These are phyloP conservation scores for Echium plantagineum DNA, from an alignment of 257 asterid species.

Conservation along the genomic window DNA sequence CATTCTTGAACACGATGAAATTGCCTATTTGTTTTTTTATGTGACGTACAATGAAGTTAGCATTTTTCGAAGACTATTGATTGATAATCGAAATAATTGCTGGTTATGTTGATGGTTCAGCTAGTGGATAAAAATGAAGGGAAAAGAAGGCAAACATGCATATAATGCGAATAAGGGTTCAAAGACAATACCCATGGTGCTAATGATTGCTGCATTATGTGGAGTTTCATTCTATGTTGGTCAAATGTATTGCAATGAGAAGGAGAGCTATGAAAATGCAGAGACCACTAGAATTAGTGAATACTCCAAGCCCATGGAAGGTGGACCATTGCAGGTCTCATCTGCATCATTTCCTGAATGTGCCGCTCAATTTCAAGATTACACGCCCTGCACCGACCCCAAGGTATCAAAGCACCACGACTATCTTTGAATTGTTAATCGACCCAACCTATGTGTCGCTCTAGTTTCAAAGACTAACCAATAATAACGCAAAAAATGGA, in stretches of 20 bases:
- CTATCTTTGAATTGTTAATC: too few species aligned
- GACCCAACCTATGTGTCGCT: too few species aligned
- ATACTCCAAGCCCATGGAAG: conserved; percentile 21
- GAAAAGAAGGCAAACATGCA: conserved; percentile 64
- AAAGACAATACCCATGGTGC: conserved; percentile 40
- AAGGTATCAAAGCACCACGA: conserved; percentile 23
- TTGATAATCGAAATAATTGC: too few species aligned
- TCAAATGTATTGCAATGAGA: conserved; percentile 63
- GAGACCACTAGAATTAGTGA: conserved; percentile 21
- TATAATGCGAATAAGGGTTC: conserved; percentile 42
- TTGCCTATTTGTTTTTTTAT: too few species aligned
- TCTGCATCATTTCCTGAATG: conserved; percentile 58
- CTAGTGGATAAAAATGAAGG: conserved; percentile 42
- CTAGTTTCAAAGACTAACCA: too few species aligned
- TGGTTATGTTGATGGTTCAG: conserved; percentile 13
- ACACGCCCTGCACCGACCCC: conserved; percentile 98
- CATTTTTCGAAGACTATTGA: too few species aligned
- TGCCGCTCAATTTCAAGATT: conserved; percentile 63
- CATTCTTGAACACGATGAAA: too few species aligned
- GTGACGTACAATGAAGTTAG: too few species aligned
- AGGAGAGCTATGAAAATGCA: conserved; percentile 23
- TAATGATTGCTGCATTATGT: conserved; percentile 55
- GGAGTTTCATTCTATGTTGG: conserved; percentile 95
- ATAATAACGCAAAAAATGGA: too few species aligned
- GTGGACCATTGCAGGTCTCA: conserved; percentile 41